phyloP scores from a whole-genome alignment of 805 yeast genomes.

The Debaryomyces castellii region DNA sequence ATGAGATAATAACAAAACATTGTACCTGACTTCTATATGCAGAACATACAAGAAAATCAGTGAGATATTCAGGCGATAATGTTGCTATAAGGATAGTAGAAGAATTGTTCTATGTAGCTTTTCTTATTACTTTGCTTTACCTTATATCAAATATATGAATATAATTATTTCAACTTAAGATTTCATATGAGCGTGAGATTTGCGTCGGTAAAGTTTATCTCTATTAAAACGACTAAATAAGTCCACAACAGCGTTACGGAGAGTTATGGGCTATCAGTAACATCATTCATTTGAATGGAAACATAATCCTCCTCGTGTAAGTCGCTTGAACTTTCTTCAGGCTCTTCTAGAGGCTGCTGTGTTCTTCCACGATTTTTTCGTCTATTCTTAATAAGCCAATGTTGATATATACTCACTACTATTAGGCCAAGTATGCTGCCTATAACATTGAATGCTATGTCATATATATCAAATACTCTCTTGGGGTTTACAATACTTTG shows the following conservation, averaged over 20 bases:
- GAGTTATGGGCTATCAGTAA: neutral
- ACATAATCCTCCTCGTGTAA: conserved; percentile 16
- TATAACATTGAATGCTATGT: conserved; percentile 37
- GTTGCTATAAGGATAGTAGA: too few relatives aligned
- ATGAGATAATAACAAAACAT: neutral
- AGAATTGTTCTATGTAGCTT: too few relatives aligned
- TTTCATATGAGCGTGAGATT: too few relatives aligned
- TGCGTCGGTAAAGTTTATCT: too few relatives aligned
- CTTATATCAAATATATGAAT: too few relatives aligned
- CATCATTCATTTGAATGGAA: conserved; percentile 18
- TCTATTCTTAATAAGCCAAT: conserved; percentile 2
- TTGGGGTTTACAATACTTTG: conserved; percentile 47
- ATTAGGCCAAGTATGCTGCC: conserved; percentile 32
- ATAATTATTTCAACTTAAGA: too few relatives aligned
- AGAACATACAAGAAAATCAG: too few relatives aligned
- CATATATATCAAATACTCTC: conserved; percentile 49
- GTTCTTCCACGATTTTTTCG: neutral
- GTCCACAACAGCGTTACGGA: neutral
- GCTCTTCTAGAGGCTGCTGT: neutral
- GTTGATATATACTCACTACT: conserved; percentile 10
- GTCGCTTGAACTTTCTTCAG: neutral
- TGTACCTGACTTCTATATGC: too few relatives aligned
- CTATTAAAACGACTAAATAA: too few relatives aligned
- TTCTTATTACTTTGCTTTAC: too few relatives aligned
- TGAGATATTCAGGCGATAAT: too few relatives aligned